These are phyloP conservation scores for Blumeriella jaapii DNA, from an alignment of 2,329 filamentous ascomycete genomes.

Conservation along the genomic window DNA sequence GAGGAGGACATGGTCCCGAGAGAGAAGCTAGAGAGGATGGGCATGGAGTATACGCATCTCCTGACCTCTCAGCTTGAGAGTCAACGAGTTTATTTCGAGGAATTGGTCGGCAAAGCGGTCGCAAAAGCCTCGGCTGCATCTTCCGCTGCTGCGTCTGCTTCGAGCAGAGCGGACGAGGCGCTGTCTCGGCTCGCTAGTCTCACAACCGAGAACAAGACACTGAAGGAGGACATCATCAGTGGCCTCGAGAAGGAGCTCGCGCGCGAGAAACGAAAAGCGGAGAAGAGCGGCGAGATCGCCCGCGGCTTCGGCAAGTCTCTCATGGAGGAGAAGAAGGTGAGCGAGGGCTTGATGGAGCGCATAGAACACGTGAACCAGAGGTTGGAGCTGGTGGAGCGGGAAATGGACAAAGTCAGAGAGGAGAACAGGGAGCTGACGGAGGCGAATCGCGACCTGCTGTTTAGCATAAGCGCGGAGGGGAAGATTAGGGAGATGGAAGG, in stretches of 20 bases:
- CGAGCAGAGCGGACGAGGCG: slow-evolving; percentile 37
- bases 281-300: slow-evolving; percentile 65
- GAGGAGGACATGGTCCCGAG: slow-evolving; percentile 60
- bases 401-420: slow-evolving; percentile 67
- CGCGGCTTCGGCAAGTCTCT: slow-evolving; percentile 63
- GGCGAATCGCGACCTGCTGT: slow-evolving; percentile 74
- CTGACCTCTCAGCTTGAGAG: slow-evolving; percentile 87
- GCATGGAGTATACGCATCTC: slow-evolving; percentile 88
- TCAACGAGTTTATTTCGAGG: slow-evolving; percentile 88
- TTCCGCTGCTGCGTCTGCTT: slow-evolving; percentile 52
- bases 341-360: slow-evolving; percentile 68
- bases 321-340: slow-evolving; percentile 79
- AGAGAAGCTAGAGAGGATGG: slow-evolving; percentile 63
- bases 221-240: slow-evolving; percentile 44
- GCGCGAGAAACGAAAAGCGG: slow-evolving; percentile 55
- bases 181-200: slow-evolving; percentile 40
- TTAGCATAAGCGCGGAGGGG: slow-evolving; percentile 78
- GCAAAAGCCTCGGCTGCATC: slow-evolving; percentile 76
- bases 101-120: slow-evolving; percentile 75
- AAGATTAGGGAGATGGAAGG: slow-evolving; percentile 59
- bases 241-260: slow-evolving; percentile 61
- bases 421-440: slow-evolving; percentile 80
- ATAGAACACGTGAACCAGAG: slow-evolving; percentile 64
- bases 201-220: slow-evolving; percentile 38
- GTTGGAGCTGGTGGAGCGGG: slow-evolving; percentile 43